phyloP scores from a whole-genome alignment of 805 yeast genomes.

The Saccharomyces jurei region DNA sequence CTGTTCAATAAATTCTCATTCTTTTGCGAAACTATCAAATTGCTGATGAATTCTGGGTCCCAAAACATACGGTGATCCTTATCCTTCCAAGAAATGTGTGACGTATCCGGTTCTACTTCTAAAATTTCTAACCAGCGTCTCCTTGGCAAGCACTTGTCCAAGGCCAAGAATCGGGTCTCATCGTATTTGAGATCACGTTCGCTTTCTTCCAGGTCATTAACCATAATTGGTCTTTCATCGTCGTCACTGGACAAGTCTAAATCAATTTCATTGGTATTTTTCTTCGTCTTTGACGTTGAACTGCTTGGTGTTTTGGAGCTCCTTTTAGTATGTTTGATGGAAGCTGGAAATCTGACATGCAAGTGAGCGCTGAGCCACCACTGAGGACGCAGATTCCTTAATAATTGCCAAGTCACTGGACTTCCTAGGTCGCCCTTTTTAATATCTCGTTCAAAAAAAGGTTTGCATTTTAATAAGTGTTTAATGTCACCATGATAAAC shows the following conservation, averaged over 20 bases:
- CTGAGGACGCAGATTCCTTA: conserved; percentile 49
- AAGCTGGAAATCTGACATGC: conserved; percentile 66
- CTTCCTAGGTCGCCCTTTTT: conserved; percentile 58
- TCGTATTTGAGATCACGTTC: conserved; percentile 6
- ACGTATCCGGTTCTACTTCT: conserved; percentile 33
- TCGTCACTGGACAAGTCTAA: conserved; percentile 23
- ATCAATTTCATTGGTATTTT: conserved; percentile 29
- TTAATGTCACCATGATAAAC: conserved; percentile 53
- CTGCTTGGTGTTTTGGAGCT: conserved; percentile 6
- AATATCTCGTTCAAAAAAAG: conserved; percentile 61
- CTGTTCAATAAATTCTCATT: neutral
- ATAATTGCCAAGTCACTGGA: conserved; percentile 50
- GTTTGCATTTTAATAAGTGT: conserved; percentile 48
- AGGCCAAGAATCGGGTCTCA: conserved; percentile 49
- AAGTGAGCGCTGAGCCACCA: conserved; percentile 88
- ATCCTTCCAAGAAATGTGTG: conserved; percentile 17
- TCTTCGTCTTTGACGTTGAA: neutral
- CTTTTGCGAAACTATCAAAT: conserved; percentile 8
- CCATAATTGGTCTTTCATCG: conserved; percentile 1
- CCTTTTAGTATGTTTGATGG: conserved; percentile 33
- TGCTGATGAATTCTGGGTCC: conserved; percentile 33
- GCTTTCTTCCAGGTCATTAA: neutral
- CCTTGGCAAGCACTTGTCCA: conserved; percentile 75
- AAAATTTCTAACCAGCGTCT: conserved; percentile 50
- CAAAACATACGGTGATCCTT: conserved; percentile 18